These are phyloP conservation scores for Gigaspora rosea DNA, from an alignment of 192 early-diverging fungal species.

Conservation along the genomic window DNA sequence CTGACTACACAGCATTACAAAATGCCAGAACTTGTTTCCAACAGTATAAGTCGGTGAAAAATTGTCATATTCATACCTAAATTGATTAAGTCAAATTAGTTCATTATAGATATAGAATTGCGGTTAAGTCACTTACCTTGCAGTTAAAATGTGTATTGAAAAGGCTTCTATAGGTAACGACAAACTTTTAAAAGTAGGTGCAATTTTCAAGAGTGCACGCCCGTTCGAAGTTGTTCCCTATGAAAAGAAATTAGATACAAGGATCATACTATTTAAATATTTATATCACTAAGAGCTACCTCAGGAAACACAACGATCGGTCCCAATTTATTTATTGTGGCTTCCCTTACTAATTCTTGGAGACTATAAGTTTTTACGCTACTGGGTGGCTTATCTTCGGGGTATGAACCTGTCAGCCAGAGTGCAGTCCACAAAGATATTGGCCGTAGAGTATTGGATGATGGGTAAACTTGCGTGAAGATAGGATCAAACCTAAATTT, in stretches of 20 bases:
- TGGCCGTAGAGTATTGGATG: constrained; percentile 50
- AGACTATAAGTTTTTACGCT: constrained; percentile 42
- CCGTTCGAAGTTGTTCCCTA: constrained; percentile 83
- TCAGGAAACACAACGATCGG: constrained; percentile 74
- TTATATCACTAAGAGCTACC: constrained; percentile 34
- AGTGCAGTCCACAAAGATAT: constrained; percentile 63
- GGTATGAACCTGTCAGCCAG: constrained; percentile 44
- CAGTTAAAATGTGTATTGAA: constrained; percentile 58
- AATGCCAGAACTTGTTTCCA: constrained; percentile 51
- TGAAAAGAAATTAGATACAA: constrained; percentile 2
- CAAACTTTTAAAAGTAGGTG: constrained; percentile 68
- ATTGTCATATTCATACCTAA: constrained; percentile 61
- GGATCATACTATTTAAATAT: not conserved
- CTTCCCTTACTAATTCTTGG: constrained; percentile 43
- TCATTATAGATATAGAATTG: constrained; percentile 37
- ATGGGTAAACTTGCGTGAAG: constrained; percentile 57
- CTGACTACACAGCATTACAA: constrained; percentile 62
- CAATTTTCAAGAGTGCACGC: constrained; percentile 77
- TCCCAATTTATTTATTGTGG: constrained; percentile 44
- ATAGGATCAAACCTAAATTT: constrained; percentile 58
- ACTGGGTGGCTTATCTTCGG: constrained; percentile 40
- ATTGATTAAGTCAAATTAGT: constrained; percentile 36
- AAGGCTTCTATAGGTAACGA: constrained; percentile 59
- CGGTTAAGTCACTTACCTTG: constrained; percentile 49
- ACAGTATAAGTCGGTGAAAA: constrained; percentile 69